Evolutionary conservation across 768 basidiomycete species (phyloP).

Genomic region (Boletus tomentosulus): DNA sequence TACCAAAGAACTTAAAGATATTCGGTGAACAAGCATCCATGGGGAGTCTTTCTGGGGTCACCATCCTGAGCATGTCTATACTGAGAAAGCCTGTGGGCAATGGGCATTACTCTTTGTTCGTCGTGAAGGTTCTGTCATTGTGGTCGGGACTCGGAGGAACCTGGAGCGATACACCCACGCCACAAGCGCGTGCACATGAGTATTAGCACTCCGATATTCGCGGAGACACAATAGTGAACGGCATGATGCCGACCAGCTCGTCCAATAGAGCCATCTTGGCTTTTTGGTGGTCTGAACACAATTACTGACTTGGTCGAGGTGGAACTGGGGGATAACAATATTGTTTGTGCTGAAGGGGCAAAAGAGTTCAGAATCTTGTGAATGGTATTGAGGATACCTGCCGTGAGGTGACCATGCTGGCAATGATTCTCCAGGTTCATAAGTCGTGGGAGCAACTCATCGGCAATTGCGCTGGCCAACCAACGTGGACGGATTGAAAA

Average conservation of each 20-base stretch:
- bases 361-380: too few species aligned
- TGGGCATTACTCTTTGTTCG: conserved; percentile 19
- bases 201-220: conserved; percentile 22
- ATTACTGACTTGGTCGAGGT: too few species aligned
- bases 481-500: too few species aligned
- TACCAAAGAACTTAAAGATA: conserved; percentile 84
- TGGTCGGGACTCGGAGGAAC: background rate
- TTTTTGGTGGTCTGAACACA: conserved; percentile 36
- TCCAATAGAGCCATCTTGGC: conserved; percentile 32
- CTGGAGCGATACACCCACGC: conserved; percentile 3
- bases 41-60: conserved; percentile 57
- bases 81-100: conserved; percentile 47
- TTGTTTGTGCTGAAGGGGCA: too few species aligned
- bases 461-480: too few species aligned
- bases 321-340: too few species aligned
- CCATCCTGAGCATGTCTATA: conserved; percentile 58
- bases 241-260: conserved; percentile 27
- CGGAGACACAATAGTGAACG: conserved; percentile 8
- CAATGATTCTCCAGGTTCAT: too few species aligned
- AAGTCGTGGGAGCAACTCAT: too few species aligned
- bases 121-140: conserved; percentile 27
- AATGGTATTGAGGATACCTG: too few species aligned
- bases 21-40: conserved; percentile 72
- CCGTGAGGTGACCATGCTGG: too few species aligned
- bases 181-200: conserved; percentile 23